phyloP scores from a whole-genome alignment of 2,329 filamentous ascomycete species.

The Aspergillus pseudonomiae region DNA sequence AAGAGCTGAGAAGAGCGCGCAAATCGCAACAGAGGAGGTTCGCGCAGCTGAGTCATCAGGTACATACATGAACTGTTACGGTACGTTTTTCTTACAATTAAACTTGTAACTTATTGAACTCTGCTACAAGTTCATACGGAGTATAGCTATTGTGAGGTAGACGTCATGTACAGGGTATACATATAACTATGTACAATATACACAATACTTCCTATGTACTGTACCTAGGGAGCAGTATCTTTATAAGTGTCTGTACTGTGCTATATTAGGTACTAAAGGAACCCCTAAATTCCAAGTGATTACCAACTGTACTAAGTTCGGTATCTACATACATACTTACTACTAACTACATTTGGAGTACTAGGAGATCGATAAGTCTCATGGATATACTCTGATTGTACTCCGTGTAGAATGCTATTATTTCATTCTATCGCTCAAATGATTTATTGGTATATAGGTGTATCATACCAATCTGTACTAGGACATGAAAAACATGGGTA shows the following conservation, averaged over 20 bases:
- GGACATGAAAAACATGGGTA: background rate
- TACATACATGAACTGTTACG: background rate
- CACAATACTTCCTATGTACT: background rate
- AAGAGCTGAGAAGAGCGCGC: slow-evolving; percentile 7
- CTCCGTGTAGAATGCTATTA: no score
- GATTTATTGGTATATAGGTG: no score
- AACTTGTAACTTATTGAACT: background rate
- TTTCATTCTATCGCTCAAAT: no score
- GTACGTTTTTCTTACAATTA: background rate
- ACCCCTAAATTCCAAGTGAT: background rate
- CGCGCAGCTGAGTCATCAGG: slow-evolving; percentile 21
- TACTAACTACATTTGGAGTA: no score
- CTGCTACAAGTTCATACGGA: no score
- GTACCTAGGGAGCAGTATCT: background rate
- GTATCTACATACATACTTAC: background rate
- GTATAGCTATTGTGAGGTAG: no score
- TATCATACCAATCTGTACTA: background rate
- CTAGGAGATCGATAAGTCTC: no score
- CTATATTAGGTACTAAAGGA: background rate
- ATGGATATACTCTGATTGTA: no score
- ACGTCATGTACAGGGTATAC: no score
- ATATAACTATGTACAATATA: background rate
- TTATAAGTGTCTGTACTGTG: background rate
- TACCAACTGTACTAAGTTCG: background rate
- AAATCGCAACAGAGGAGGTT: slow-evolving; percentile 16